Evolutionary conservation across 305 asterid genomes (phyloP).

Genomic region (Andrographis paniculata): DNA sequence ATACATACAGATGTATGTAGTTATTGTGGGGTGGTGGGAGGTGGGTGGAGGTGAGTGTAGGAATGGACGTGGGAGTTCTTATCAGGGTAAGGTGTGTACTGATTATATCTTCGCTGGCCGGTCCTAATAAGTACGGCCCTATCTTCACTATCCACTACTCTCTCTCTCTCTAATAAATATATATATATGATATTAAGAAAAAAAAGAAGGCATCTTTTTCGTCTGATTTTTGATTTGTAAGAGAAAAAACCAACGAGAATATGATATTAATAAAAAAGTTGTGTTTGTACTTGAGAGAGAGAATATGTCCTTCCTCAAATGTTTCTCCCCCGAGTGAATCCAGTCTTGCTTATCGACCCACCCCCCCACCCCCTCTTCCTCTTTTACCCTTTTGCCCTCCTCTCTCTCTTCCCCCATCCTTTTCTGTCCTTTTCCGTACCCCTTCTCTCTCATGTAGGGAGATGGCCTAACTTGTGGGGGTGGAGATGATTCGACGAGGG

Average conservation of each 20-base stretch:
- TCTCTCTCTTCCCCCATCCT: constrained; percentile 15
- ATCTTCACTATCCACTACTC: constrained; percentile 4
- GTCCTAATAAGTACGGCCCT: constrained; percentile 61
- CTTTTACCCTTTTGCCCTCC: constrained; percentile 34
- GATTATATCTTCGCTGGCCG: constrained; percentile 4
- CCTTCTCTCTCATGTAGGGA: background rate
- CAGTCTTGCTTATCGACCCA: constrained; percentile 20
- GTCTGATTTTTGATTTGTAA: no score
- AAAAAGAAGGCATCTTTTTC: no score
- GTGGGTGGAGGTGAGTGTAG: no score
- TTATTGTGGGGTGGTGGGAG: no score
- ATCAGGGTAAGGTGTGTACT: constrained; percentile 41
- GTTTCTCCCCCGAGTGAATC: constrained; percentile 58
- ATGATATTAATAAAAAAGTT: constrained; percentile 4
- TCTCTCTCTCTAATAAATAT: no score
- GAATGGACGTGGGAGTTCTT: constrained; percentile 33
- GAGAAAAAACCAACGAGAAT: background rate
- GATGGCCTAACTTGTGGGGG: no score
- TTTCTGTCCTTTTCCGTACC: constrained; percentile 72
- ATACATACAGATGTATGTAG: no score
- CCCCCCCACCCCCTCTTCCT: constrained; percentile 7
- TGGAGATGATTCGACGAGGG: constrained; percentile 18
- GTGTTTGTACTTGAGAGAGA: constrained; percentile 47
- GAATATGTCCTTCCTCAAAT: constrained; percentile 71
- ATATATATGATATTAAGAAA: no score